Base-by-base conservation (phyloP, 805 yeast genomes). In the Wickerhamiella brachini region DNA sequence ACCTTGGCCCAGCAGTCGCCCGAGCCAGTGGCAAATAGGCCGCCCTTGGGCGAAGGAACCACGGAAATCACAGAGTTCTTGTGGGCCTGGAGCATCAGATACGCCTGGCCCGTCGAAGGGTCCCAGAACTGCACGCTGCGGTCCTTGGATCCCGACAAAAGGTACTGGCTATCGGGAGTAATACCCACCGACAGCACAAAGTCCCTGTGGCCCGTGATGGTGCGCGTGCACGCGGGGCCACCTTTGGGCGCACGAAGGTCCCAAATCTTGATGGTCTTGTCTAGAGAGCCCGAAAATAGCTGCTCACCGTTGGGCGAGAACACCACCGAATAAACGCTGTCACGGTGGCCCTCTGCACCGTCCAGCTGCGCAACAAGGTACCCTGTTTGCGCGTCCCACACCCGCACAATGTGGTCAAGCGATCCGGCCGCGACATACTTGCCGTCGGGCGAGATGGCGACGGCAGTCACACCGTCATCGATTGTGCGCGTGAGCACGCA, bases 101-200 rank as follows among this genome's bases (percentile, higher is more conserved):
- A 79, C 50, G 95, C 95, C 68, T 86, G 89, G 56, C 96, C 96
- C 13, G 89, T 79, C 45, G 75, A 72, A 60, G 89, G 89, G 66
- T 90, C 96, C 98, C 98, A 90, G 72, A 90, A 84, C 56, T 89
- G 84, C 51, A 90, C 96, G 50, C 97, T 96, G 62, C 97, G 82
- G 72, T 90, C 98, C 68, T 90, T 90, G 31, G 96, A 87, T 50
- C 97, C 97, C 0, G 95, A 85, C 52, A 90, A 74, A 51, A 90
- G 84, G 73, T 86, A 90, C 65, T 86, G 83, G 61, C 85, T 85
- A 67, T 87, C 90, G 46, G 95, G 95, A 2, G 97, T 87, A 26
- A 94, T 81, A 61, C 97, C 90, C 24, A 90, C 97, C 45, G 93
- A 81, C 55, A 93, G 75, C 21, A 90, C 97, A 67, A 89, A 90